These are phyloP conservation scores for Carpinus fangiana DNA, from an alignment of 306 rosid species.

Conservation along the genomic window DNA sequence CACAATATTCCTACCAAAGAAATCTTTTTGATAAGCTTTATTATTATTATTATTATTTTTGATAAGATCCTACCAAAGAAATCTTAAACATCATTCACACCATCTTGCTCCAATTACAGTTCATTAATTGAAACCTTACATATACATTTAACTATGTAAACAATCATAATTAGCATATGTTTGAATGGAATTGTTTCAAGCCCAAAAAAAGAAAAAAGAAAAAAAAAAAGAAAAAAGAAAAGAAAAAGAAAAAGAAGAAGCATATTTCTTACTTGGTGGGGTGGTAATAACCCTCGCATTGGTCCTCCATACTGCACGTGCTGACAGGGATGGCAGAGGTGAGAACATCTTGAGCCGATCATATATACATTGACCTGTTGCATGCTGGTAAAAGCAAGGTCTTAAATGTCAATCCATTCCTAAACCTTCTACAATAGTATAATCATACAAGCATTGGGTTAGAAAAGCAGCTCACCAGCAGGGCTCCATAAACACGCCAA, in stretches of 20 bases:
- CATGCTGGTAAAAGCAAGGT: slow-evolving; percentile 34
- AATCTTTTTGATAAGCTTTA: not conserved
- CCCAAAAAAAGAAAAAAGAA: not conserved
- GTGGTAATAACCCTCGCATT: slow-evolving; percentile 20
- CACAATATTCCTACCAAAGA: too few relatives aligned
- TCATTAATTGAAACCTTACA: not conserved
- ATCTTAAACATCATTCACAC: not conserved
- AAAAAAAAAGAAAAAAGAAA: not conserved
- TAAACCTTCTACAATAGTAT: slow-evolving; percentile 1
- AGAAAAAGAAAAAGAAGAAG: not conserved
- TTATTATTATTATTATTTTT: too few relatives aligned
- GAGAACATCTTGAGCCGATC: slow-evolving; percentile 45
- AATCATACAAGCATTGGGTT: not conserved
- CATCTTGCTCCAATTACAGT: not conserved
- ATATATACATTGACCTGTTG: slow-evolving; percentile 46
- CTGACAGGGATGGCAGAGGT: slow-evolving; percentile 29
- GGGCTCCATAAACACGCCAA: slow-evolving; percentile 82
- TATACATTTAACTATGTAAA: not conserved
- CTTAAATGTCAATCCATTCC: not conserved
- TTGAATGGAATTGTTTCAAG: not conserved
- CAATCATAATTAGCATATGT: not conserved
- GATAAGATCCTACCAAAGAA: not conserved
- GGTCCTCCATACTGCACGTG: slow-evolving; percentile 21
- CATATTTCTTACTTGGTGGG: slow-evolving; percentile 30
- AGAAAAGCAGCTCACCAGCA: slow-evolving; percentile 58